Evolutionary conservation across 306 rosid species (phyloP).

Genomic region (Cicer cuneatum): DNA sequence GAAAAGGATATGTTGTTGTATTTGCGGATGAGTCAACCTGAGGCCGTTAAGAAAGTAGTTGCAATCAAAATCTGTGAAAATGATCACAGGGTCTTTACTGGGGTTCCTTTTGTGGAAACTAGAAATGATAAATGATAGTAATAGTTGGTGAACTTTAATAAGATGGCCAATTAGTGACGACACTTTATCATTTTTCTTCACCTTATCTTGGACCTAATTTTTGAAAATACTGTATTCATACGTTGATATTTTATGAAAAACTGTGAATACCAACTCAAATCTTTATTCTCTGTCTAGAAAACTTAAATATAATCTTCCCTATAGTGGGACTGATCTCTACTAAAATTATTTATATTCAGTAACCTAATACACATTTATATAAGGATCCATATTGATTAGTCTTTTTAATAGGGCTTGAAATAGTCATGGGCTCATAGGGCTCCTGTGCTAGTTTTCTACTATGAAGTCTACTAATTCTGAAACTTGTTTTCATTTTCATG

Average conservation of each 20-base stretch:
- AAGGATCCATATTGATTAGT: neutral
- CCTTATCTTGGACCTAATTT: conserved; percentile 18
- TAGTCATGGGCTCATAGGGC: conserved; percentile 17
- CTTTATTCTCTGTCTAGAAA: conserved; percentile 1
- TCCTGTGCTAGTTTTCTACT: conserved; percentile 12
- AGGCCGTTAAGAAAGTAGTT: conserved; percentile 4
- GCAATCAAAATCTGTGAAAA: neutral
- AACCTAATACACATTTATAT: neutral
- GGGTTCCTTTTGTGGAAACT: neutral
- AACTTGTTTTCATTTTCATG: conserved; percentile 27
- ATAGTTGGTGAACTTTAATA: neutral
- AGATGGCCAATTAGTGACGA: neutral
- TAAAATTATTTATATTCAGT: neutral
- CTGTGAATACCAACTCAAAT: neutral
- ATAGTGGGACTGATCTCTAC: neutral
- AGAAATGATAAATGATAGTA: too few relatives aligned
- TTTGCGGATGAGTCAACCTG: neutral
- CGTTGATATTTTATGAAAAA: neutral
- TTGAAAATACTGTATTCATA: too few relatives aligned
- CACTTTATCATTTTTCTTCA: conserved; percentile 13
- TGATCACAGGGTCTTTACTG: neutral
- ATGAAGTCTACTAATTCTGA: conserved; percentile 14
- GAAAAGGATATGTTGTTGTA: neutral
- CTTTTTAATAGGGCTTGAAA: neutral
- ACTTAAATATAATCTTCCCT: conserved; percentile 1